phyloP scores from a whole-genome alignment of 345 rosid species.

The Brassica incana region DNA sequence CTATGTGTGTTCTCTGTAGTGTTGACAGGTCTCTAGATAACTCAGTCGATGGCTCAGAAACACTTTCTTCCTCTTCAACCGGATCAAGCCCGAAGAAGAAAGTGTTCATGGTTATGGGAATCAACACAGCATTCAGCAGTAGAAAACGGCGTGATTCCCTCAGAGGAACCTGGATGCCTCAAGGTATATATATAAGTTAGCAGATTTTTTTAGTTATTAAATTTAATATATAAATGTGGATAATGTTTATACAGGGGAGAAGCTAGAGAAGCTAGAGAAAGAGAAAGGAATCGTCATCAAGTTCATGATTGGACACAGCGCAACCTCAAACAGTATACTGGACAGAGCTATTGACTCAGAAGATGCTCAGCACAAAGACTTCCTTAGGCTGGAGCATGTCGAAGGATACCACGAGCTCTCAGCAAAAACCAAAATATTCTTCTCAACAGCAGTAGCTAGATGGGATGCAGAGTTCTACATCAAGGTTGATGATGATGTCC shows the following conservation, averaged over 20 bases:
- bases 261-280: slow-evolving; percentile 72
- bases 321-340: slow-evolving; percentile 89
- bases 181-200: slow-evolving; percentile 46
- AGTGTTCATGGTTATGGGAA: slow-evolving; percentile 87
- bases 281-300: slow-evolving; percentile 90
- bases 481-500: slow-evolving; percentile 99
- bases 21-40: slow-evolving; percentile 71
- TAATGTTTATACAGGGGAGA: slow-evolving; percentile 53
- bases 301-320: slow-evolving; percentile 99
- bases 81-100: slow-evolving; percentile 51
- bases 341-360: slow-evolving; percentile 98
- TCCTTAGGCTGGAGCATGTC: slow-evolving; percentile 93
- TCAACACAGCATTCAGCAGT: slow-evolving; percentile 95
- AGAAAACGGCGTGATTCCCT: slow-evolving; percentile 96
- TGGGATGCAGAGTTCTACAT: slow-evolving; percentile 97
- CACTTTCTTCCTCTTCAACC: slow-evolving; percentile 8
- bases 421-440: slow-evolving; percentile 91
- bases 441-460: slow-evolving; percentile 84
- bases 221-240: not conserved
- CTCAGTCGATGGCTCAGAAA: slow-evolving; percentile 28
- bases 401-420: slow-evolving; percentile 99
- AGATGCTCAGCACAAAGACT: slow-evolving; percentile 92
- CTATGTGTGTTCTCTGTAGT: slow-evolving; percentile 31
- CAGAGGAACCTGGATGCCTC: slow-evolving; percentile 99
- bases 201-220: not conserved